Conservation (phyloP, 2,329 filamentous ascomycete species). For the Penicillium expansum region DNA sequence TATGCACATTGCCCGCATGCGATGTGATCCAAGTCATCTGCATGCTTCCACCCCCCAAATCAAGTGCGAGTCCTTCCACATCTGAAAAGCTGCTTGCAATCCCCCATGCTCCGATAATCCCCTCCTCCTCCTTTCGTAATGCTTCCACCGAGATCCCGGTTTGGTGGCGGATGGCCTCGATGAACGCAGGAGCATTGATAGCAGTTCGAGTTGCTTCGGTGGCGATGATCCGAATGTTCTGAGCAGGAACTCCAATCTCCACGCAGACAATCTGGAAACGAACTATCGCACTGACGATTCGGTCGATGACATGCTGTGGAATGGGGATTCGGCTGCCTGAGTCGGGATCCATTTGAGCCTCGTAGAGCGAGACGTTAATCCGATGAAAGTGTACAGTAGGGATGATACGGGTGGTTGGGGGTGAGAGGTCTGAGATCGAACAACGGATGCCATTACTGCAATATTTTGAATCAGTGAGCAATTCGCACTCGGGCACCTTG, state of each 20-base stretch:
- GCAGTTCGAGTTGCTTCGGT: slow-evolving; percentile 85
- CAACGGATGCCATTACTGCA: slow-evolving; percentile 81
- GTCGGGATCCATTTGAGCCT: slow-evolving; percentile 56
- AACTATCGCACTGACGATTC: slow-evolving; percentile 64
- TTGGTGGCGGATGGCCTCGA: slow-evolving; percentile 58
- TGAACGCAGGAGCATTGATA: slow-evolving; percentile 68
- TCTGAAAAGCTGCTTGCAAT: slow-evolving; percentile 70
- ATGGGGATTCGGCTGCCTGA: slow-evolving; percentile 51
- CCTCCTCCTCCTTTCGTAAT: slow-evolving; percentile 76
- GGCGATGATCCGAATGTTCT: slow-evolving; percentile 72
- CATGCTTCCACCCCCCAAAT: slow-evolving; percentile 70
- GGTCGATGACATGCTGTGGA: slow-evolving; percentile 57
- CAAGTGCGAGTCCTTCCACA: slow-evolving; percentile 75
- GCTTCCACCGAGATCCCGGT: slow-evolving; percentile 68
- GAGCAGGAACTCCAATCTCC: slow-evolving; percentile 61
- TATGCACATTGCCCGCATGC: slow-evolving; percentile 48
- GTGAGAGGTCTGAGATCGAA: slow-evolving; percentile 75
- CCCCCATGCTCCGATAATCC: slow-evolving; percentile 75
- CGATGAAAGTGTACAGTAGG: slow-evolving; percentile 74
- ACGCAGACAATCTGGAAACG: slow-evolving; percentile 69
- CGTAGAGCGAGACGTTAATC: slow-evolving; percentile 78
- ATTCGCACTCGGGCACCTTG: too few relatives aligned
- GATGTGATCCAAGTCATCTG: slow-evolving; percentile 67
- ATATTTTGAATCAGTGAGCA: background rate
- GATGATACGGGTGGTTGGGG: slow-evolving; percentile 68